phyloP scores from a whole-genome alignment of 192 early-diverging fungal genomes.

The Mortierella alpina region DNA sequence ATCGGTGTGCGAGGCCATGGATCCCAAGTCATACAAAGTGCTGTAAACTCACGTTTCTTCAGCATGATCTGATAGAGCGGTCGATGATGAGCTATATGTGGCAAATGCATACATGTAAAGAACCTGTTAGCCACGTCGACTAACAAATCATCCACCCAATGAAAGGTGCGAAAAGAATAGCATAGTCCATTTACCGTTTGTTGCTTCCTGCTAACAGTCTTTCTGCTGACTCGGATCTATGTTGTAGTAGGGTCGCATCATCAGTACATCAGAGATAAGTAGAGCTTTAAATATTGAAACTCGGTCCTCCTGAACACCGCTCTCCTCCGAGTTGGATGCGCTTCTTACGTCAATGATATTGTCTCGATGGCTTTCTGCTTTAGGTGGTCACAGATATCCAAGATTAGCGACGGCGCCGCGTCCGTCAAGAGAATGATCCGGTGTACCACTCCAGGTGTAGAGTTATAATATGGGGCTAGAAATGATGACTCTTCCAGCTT shows the following conservation, averaged over 20 bases:
- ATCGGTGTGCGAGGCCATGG: neutral
- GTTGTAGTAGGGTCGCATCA: neutral
- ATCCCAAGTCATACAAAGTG: neutral
- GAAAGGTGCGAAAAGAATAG: neutral
- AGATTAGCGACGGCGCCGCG: conserved; percentile 15
- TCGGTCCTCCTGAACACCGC: no score
- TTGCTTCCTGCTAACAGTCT: conserved; percentile 10
- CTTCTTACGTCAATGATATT: conserved; percentile 20
- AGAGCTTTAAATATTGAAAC: no score
- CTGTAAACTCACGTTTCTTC: conserved; percentile 28
- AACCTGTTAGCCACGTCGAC: neutral
- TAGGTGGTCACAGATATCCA: conserved; percentile 16
- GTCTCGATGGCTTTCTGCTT: conserved; percentile 38
- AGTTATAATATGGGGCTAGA: conserved; percentile 25
- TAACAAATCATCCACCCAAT: neutral
- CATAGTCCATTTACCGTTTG: conserved; percentile 5
- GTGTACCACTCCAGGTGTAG: conserved; percentile 13
- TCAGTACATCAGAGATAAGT: neutral
- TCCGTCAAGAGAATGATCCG: conserved; percentile 31
- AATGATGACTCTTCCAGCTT: conserved; percentile 25
- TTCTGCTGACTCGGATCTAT: conserved; percentile 21
- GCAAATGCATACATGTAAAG: neutral
- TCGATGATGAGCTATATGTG: conserved; percentile 6
- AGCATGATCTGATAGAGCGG: neutral
- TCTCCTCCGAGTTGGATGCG: neutral